Base-by-base conservation (phyloP, 2,329 filamentous ascomycete species). In the Knoxdaviesia proteae region DNA sequence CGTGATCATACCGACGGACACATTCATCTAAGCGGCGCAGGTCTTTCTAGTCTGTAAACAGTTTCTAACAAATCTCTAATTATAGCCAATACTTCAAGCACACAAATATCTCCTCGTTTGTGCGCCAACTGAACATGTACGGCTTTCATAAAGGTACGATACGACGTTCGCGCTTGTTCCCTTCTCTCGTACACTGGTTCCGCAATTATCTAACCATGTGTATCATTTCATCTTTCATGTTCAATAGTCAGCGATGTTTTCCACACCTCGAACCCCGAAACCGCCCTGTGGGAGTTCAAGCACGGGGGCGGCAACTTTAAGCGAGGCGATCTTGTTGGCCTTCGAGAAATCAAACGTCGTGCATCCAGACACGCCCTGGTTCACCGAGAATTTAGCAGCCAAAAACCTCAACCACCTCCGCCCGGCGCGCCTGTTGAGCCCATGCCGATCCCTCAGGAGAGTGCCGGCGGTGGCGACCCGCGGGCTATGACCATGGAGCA, bases 71-170 rank as follows among this genome's bases (percentile, higher is more conserved):
- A 38, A 8, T n/a, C 10, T 10, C 29, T 4, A 30, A 29, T 31
- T 4, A 34, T 53, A 94, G 88, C 43, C 86, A 93, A 74, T 98
- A 98, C 58, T 98, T 98, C 60, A 98, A 98, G 56, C 90, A 98
- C 58, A 98, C 88, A 51, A 98, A 98, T 56, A 94, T 96, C 47
- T 96, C 90, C 7, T 96, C 90, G 1, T 98, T 98, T 58, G 90
- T 98, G 41, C 77, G 90, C 40, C 90, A 98, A 62, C 64, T 98
- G 41, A 98, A 98, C 57, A 98, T 98, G 90, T 98, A 98, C 53
- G 90, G 90, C 6, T 98, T 98, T 60, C 90, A 98, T 58, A 98
- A 98, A 81, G 87, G 87, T 92, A 51, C 39, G 56, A 37, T 39
- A 36, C 20, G 20, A 20, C 20, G 20, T 10, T 29, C 32, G 5